Conservation (phyloP, 129 eudicot species). For the Chrysanthemum seticuspe region DNA sequence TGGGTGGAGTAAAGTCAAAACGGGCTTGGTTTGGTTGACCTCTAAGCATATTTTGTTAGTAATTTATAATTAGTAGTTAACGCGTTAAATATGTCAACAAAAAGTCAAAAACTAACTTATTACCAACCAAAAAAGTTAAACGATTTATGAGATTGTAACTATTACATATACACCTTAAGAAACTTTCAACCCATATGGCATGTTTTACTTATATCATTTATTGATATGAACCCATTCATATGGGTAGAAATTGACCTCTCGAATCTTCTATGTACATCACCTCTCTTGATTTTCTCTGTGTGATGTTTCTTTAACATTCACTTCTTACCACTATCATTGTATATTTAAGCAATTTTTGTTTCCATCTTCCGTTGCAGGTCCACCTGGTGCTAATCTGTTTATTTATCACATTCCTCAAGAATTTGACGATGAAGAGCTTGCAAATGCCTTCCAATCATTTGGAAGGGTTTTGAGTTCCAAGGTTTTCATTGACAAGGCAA, state of each 20-base stretch:
- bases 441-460: slow-evolving; percentile 71
- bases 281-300: background rate
- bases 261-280: background rate
- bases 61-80: too few relatives aligned
- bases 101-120: too few relatives aligned
- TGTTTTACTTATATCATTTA: too few relatives aligned
- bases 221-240: too few relatives aligned
- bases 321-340: background rate
- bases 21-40: too few relatives aligned
- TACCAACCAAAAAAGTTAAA: too few relatives aligned
- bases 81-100: too few relatives aligned
- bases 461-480: slow-evolving; percentile 93
- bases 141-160: too few relatives aligned
- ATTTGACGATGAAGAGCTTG: slow-evolving; percentile 88
- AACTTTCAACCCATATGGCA: background rate
- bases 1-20: too few relatives aligned
- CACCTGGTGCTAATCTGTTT: slow-evolving; percentile 91
- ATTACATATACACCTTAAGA: background rate
- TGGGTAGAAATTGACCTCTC: too few relatives aligned
- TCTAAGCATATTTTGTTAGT: too few relatives aligned
- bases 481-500: slow-evolving; percentile 88
- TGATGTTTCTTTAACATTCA: background rate
- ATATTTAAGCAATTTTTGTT: slow-evolving; percentile 12
- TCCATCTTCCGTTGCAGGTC: slow-evolving; percentile 53
- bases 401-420: slow-evolving; percentile 98